phyloP scores from a whole-genome alignment of 2,329 filamentous ascomycete species.

The Lachnellula suecica region DNA sequence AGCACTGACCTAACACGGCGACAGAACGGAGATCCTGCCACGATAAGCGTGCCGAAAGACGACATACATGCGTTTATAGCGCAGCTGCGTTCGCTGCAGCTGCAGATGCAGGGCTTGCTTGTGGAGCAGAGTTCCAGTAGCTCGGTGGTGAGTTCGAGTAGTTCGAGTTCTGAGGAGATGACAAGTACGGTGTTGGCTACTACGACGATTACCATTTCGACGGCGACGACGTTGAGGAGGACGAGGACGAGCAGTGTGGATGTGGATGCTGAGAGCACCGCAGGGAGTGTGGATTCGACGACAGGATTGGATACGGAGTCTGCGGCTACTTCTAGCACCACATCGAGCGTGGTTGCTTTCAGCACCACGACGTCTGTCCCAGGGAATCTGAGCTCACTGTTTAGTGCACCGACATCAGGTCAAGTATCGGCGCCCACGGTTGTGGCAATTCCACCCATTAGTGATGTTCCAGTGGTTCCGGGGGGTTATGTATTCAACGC shows the following conservation, averaged over 20 bases:
- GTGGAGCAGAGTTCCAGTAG: background rate
- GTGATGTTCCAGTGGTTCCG: background rate
- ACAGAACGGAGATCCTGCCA: slow-evolving; percentile 1
- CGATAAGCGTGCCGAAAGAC: slow-evolving; percentile 7
- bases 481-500: slow-evolving; percentile 28
- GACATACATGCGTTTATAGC: slow-evolving; percentile 5
- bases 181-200: background rate
- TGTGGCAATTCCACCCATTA: too few species aligned
- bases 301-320: background rate
- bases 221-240: background rate
- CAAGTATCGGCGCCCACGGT: too few species aligned
- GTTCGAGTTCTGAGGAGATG: background rate
- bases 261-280: slow-evolving; percentile 4
- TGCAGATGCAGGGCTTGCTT: slow-evolving; percentile 1
- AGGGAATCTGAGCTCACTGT: background rate
- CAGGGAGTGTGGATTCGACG: too few species aligned
- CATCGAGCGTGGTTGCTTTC: slow-evolving; percentile 9
- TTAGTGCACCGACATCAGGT: background rate
- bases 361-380: slow-evolving; percentile 9
- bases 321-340: slow-evolving; percentile 15
- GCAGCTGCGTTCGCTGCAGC: slow-evolving; percentile 3
- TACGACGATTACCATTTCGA: slow-evolving; percentile 1
- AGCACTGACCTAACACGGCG: slow-evolving; percentile 10
- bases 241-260: background rate
- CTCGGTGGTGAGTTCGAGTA: background rate